Evolutionary conservation across 176 grass and related monocot species (phyloP).

Genomic region (Carex parvula): DNA sequence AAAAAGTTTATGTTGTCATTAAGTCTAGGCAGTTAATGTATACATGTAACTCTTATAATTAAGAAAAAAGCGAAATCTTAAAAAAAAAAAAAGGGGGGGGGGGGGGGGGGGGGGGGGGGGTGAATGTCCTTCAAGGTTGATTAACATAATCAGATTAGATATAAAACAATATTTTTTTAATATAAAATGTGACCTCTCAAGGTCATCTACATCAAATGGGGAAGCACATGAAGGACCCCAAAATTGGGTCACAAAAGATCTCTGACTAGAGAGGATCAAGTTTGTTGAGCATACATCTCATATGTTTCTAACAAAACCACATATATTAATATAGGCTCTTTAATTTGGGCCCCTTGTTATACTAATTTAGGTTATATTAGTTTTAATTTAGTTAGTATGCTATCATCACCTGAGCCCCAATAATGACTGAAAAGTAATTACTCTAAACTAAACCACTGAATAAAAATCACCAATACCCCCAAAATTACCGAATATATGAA

Average conservation of each 20-base stretch:
- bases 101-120: too few species aligned
- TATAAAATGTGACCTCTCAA: neutral
- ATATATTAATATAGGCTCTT: neutral
- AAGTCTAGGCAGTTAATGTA: too few species aligned
- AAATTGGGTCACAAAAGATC: neutral
- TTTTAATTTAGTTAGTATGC: conserved; percentile 3
- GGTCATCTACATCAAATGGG: neutral
- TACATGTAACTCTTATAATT: too few species aligned
- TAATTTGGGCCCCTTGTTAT: neutral
- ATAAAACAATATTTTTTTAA: neutral
- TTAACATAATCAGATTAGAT: neutral
- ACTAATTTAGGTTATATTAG: neutral
- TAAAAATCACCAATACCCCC: neutral
- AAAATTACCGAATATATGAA: neutral
- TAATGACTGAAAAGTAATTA: neutral
- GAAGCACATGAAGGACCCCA: neutral
- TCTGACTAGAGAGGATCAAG: too few species aligned
- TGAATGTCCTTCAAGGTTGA: neutral
- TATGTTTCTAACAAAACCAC: too few species aligned
- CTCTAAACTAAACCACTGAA: neutral
- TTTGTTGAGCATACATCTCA: too few species aligned
- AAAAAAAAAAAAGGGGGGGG: too few species aligned
- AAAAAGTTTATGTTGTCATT: too few species aligned
- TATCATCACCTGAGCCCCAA: neutral
- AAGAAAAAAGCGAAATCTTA: too few species aligned